Conservation (phyloP, 441 rosid species). For the Francoa sonchifolia region DNA sequence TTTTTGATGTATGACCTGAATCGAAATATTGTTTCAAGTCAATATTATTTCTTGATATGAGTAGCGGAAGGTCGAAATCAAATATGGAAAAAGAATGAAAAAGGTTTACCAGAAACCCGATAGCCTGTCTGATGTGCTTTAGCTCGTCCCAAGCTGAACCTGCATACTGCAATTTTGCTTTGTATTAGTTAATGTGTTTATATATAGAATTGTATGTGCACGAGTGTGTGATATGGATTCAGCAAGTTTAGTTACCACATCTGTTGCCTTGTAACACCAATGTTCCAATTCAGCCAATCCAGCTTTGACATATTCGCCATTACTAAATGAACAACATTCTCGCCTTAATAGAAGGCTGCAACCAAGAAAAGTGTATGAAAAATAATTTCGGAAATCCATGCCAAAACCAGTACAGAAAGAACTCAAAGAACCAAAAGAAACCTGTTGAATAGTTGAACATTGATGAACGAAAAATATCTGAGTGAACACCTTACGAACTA, state of each 20-base stretch:
- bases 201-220: not conserved
- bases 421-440: constrained; percentile 5
- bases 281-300: constrained; percentile 95
- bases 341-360: constrained; percentile 80
- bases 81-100: constrained; percentile 1
- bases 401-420: not conserved
- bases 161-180: constrained; percentile 49
- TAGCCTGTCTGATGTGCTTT: constrained; percentile 69
- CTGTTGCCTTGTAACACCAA: constrained; percentile 93
- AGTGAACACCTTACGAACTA: constrained; percentile 77
- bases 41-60: constrained; percentile 3
- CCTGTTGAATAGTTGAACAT: constrained; percentile 84
- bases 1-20: constrained; percentile 92
- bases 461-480: constrained; percentile 89
- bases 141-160: constrained; percentile 78
- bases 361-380: not conserved
- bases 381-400: not conserved
- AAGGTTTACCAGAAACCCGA: constrained; percentile 57
- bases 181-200: constrained; percentile 6
- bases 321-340: constrained; percentile 96
- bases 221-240: constrained; percentile 1
- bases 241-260: constrained; percentile 60
- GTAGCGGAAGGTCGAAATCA: constrained; percentile 6
- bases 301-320: constrained; percentile 94
- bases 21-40: too few relatives aligned